Evolutionary conservation across 495 filamentous ascomycete genomes (phyloP).

Genomic region (Penicillium tannophilum): DNA sequence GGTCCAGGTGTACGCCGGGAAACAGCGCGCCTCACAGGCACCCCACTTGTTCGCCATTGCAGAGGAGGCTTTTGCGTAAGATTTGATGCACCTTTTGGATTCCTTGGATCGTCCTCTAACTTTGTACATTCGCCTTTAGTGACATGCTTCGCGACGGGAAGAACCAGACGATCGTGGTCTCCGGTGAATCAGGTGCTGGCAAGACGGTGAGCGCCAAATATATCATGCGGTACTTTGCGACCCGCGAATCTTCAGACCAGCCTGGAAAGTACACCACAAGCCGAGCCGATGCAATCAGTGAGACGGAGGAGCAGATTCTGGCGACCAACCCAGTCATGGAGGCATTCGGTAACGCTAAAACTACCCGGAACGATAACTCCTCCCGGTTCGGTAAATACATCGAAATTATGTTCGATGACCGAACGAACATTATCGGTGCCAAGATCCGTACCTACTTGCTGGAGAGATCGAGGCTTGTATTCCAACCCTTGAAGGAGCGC

Average conservation of each 20-base stretch:
- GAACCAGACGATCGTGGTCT: conserved; percentile 98
- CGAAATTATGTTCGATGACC: conserved; percentile 97
- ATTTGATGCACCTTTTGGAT: conserved; percentile 2
- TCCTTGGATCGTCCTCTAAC: neutral
- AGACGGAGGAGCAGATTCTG: conserved; percentile 97
- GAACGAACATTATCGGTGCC: conserved; percentile 95
- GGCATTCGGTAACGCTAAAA: conserved; percentile 99
- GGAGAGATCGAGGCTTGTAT: conserved; percentile 95
- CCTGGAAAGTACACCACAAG: conserved; percentile 77
- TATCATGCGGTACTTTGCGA: conserved; percentile 99
- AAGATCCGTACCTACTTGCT: conserved; percentile 95
- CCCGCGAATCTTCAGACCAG: conserved; percentile 89
- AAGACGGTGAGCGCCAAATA: conserved; percentile 99
- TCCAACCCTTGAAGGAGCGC: conserved; percentile 94
- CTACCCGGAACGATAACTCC: conserved; percentile 98
- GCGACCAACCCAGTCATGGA: conserved; percentile 99
- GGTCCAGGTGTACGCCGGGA: conserved; percentile 98
- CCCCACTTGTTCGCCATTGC: conserved; percentile 99
- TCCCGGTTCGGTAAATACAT: conserved; percentile 99
- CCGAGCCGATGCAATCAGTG: conserved; percentile 86
- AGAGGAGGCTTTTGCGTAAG: conserved; percentile 97
- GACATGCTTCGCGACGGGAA: conserved; percentile 96
- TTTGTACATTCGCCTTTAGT: conserved; percentile 43
- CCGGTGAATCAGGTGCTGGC: conserved; percentile 96
- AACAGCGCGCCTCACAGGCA: conserved; percentile 92